Conservation (phyloP, 2,329 filamentous ascomycete genomes). For the Ambrosiella cleistominuta region DNA sequence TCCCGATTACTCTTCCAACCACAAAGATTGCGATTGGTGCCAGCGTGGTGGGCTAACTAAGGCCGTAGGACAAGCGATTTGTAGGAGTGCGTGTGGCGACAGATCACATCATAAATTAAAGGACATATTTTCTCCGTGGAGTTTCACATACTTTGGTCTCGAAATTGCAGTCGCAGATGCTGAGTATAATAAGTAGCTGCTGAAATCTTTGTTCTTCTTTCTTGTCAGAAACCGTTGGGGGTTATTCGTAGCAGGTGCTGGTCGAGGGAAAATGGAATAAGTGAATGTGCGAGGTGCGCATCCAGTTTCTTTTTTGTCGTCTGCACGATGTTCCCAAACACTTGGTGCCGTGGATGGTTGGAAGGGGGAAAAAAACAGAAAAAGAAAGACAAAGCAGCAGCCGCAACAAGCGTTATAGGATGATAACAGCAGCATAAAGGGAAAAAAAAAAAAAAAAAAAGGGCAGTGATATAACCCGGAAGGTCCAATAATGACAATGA, state of each 20-base stretch:
- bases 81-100: neutral
- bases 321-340: constrained; percentile 4
- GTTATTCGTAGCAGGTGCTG: neutral
- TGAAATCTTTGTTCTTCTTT: neutral
- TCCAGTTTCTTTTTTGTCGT: neutral
- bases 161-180: neutral
- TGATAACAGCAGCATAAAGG: neutral
- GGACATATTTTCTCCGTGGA: neutral
- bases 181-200: neutral
- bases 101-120: neutral
- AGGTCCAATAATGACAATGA: neutral
- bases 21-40: too few relatives aligned
- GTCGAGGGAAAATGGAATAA: neutral
- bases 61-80: neutral
- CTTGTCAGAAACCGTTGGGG: too few relatives aligned
- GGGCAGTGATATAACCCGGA: neutral
- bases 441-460: constrained; percentile 4
- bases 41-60: neutral
- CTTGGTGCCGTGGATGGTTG: constrained; percentile 1
- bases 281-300: neutral
- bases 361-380: neutral
- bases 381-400: neutral
- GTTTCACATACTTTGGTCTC: neutral
- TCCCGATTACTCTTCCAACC: too few relatives aligned
- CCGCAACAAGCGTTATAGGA: constrained; percentile 6